Base-by-base conservation (phyloP, 1,284 basidiomycete genomes). In the Nidula niveotomentosa region DNA sequence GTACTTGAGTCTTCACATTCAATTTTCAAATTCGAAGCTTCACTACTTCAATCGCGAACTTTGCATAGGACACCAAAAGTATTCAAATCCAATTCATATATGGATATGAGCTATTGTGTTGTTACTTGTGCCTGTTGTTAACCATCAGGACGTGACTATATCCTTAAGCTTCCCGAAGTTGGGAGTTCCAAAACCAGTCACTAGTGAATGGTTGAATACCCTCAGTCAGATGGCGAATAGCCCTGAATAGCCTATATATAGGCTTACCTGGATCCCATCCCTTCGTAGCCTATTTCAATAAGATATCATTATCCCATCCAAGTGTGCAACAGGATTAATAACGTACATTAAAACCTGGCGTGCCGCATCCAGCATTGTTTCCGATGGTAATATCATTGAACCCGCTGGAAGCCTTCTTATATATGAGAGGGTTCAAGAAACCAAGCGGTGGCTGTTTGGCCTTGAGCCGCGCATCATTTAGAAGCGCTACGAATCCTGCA, bases 351-450 rank as follows among this genome's bases (percentile, higher is more conserved):
- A 81, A 81, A 36, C 80, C 81, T 10, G 59, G 61, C 0, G 83
- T 85, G 3, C 81, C 82, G 53, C 83, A 83, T 34, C 81, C 83
- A 17, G 78, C 73, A 58, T 82, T 83, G 52, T 76, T 74, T 2
- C 84, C 84, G 17, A 63, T 56, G 0, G 75, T 80, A 49, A 85
- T 81, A 59, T 86, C 84, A 56, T 80, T 83, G 58, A 86, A 78
- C 1, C 72, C 79, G 13, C 53, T 55, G 5, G 63, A 56, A 0
- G 23, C 51, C 43, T 6, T 77, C 12, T 10, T 51, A 30, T 51
- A 51, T 41, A 51, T 13, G 17, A 51, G 63, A 9, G 80, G 79
- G 59, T 83, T 81, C 53, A 81, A 65, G 68, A 82, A 83, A 2
- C 80, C 81, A 17, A 83, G 69, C 0, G 80, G 50, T n/a, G 37